Percentiles rank a stretch among this genome's conserved stretches.
phyloP scores from a whole-genome alignment of 495 filamentous ascomycete genomes.

The Penicillium soppii region DNA sequence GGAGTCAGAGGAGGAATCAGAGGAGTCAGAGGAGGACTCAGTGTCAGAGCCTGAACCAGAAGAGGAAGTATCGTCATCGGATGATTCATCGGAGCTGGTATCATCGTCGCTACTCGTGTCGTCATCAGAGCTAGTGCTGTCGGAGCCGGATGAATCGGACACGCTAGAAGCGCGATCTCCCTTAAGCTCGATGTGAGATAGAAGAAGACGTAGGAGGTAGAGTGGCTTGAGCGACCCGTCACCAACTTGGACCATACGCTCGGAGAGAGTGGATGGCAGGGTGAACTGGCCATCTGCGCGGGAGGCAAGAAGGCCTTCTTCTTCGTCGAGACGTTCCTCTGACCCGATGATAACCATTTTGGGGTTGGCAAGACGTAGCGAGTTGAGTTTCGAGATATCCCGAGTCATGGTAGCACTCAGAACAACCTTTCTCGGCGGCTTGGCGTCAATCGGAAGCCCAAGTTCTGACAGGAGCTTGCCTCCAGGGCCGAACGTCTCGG shows the following conservation, averaged over 20 bases:
- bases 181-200: conserved; percentile 35
- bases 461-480: conserved; percentile 39
- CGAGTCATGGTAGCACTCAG: conserved; percentile 93
- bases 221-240: conserved; percentile 81
- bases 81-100: conserved; percentile 30
- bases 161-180: conserved; percentile 3
- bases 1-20: conserved; percentile 29
- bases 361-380: conserved; percentile 70
- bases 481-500: conserved; percentile 49
- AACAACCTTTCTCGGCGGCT: conserved; percentile 66
- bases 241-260: conserved; percentile 71
- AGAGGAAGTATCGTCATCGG: conserved; percentile 28
- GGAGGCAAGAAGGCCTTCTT: conserved; percentile 18
- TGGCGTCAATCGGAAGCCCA: conserved; percentile 34
- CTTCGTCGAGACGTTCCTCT: conserved; percentile 41
- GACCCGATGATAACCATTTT: conserved; percentile 68
- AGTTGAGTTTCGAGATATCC: conserved; percentile 77
- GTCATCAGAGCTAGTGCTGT: conserved; percentile 26
- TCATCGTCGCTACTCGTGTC: conserved; percentile 28
- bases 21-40: conserved; percentile 26
- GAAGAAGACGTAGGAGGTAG: conserved; percentile 58
- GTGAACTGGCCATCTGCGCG: conserved; percentile 44
- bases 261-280: conserved; percentile 67
- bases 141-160: conserved; percentile 29
- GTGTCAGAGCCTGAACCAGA: conserved; percentile 27